Percentiles rank a stretch among this genome's conserved stretches.
Conservation (phyloP, 2,329 filamentous ascomycete species). For the Sporothrix brasiliensis region DNA sequence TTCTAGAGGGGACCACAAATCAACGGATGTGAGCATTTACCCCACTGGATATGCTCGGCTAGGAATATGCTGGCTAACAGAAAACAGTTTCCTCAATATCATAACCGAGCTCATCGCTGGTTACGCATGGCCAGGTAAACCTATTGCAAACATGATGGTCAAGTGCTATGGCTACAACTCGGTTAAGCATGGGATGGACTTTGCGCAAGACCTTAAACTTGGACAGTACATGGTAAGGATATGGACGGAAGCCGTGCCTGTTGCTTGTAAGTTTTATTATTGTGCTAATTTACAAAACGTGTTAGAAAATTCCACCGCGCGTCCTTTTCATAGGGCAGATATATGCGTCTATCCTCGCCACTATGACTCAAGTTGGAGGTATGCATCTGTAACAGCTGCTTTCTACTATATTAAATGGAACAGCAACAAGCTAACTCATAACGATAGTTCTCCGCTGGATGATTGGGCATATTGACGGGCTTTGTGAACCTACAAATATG, state of each 20-base stretch:
- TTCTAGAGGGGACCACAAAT: constrained; percentile 50
- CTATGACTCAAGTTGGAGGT: constrained; percentile 42
- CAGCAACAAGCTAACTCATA: constrained; percentile 46
- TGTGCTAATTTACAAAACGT: constrained; percentile 34
- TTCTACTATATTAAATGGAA: constrained; percentile 48
- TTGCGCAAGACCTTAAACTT: constrained; percentile 45
- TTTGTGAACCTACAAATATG: constrained; percentile 53
- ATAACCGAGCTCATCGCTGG: constrained; percentile 55
- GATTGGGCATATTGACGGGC: constrained; percentile 52
- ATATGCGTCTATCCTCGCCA: constrained; percentile 58
- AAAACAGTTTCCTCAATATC: constrained; percentile 49
- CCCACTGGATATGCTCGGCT: too few relatives aligned
- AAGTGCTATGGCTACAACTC: constrained; percentile 46
- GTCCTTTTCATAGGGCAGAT: constrained; percentile 63
- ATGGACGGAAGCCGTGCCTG: background rate
- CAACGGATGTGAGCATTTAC: constrained; percentile 27
- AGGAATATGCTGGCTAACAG: constrained; percentile 35
- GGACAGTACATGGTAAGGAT: constrained; percentile 31
- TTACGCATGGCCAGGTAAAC: constrained; percentile 47
- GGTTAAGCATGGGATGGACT: constrained; percentile 56
- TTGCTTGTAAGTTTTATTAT: background rate
- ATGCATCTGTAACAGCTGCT: constrained; percentile 42
- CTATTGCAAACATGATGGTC: constrained; percentile 53
- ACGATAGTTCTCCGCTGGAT: constrained; percentile 49
- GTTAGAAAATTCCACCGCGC: constrained; percentile 56